Evolutionary conservation across 305 asterid genomes (phyloP).

Genomic region (Fraxinus ornus): DNA sequence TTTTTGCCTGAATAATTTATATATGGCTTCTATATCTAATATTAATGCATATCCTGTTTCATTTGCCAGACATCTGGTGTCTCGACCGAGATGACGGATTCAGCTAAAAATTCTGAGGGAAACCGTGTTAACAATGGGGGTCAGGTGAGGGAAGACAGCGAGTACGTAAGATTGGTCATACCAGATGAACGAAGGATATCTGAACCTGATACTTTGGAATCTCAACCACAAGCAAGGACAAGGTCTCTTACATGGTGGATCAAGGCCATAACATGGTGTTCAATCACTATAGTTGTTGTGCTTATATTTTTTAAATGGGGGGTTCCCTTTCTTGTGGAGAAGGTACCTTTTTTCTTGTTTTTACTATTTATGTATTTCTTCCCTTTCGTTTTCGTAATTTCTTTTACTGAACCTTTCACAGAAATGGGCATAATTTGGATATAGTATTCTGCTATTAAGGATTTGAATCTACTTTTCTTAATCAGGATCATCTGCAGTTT

Average conservation of each 20-base stretch:
- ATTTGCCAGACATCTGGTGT: conserved; percentile 54
- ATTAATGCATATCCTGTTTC: conserved; percentile 21
- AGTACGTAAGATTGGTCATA: conserved; percentile 68
- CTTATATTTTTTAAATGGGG: conserved; percentile 65
- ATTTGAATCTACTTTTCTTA: neutral
- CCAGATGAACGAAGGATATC: conserved; percentile 42
- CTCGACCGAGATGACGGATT: conserved; percentile 54
- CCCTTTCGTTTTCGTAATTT: neutral
- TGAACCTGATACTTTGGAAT: conserved; percentile 37
- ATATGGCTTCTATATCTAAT: too few species aligned
- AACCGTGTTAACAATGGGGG: conserved; percentile 29
- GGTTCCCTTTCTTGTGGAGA: conserved; percentile 58
- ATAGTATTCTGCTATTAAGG: neutral
- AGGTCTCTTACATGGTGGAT: conserved; percentile 54
- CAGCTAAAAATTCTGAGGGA: conserved; percentile 43
- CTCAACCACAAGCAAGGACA: conserved; percentile 31
- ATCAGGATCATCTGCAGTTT: neutral
- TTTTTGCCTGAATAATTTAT: neutral
- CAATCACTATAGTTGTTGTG: conserved; percentile 32
- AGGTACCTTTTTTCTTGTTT: conserved; percentile 43
- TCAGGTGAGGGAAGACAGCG: conserved; percentile 59
- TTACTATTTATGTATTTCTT: conserved; percentile 5
- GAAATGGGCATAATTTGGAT: neutral
- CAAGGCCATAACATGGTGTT: conserved; percentile 51
- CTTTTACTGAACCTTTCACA: neutral